phyloP scores from a whole-genome alignment of 106 monocot species.

The Dendrobium officinale region DNA sequence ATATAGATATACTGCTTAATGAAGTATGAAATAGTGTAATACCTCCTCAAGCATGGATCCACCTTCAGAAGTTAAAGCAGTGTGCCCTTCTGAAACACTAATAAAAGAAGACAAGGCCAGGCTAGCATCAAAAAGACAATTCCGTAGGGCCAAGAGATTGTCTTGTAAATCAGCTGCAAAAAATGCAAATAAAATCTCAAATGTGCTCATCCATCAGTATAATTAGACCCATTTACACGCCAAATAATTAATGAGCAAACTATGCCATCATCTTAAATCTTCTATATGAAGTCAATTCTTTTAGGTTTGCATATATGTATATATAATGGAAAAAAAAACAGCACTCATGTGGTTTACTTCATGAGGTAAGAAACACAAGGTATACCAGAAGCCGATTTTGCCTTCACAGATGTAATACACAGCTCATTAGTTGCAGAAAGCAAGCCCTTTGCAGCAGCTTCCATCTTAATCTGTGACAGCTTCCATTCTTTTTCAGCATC shows the following conservation, averaged over 20 bases:
- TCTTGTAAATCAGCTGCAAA: constrained; percentile 78
- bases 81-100: constrained; percentile 64
- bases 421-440: constrained; percentile 74
- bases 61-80: constrained; percentile 84
- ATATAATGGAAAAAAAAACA: background rate
- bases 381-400: constrained; percentile 80
- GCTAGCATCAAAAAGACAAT: constrained; percentile 56
- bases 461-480: constrained; percentile 60
- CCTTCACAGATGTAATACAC: constrained; percentile 45
- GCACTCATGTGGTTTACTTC: background rate
- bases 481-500: constrained; percentile 91
- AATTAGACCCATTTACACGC: background rate
- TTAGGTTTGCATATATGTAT: background rate
- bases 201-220: background rate
- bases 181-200: constrained; percentile 6
- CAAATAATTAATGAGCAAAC: background rate
- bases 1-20: background rate
- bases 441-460: constrained; percentile 59
- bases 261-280: background rate
- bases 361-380: background rate
- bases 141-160: constrained; percentile 40
- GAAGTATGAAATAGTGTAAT: constrained; percentile 10
- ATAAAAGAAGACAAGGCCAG: constrained; percentile 62
- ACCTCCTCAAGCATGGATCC: constrained; percentile 97
- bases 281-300: background rate